These are phyloP conservation scores for Suhomyces anneliseae DNA, from an alignment of 1,139 yeast species.

Conservation along the genomic window DNA sequence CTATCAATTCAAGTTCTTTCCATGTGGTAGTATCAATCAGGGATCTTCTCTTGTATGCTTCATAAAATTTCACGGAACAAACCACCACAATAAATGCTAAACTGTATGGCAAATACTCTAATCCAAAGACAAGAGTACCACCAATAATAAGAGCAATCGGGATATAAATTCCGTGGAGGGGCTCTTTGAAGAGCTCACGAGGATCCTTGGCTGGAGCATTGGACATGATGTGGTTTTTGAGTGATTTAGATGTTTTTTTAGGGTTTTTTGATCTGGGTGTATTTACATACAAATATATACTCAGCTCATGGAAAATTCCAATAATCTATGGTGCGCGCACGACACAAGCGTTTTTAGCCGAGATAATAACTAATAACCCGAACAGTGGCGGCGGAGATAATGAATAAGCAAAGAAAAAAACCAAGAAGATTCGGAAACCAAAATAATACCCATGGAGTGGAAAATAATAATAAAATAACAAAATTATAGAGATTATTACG, in stretches of 20 bases:
- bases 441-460: too few relatives aligned
- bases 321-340: conserved; percentile 3
- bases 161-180: conserved; percentile 71
- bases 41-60: conserved; percentile 49
- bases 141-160: conserved; percentile 61
- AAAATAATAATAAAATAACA: too few relatives aligned
- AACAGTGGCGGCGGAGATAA: too few relatives aligned
- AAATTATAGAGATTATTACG: too few relatives aligned
- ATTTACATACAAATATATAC: background rate
- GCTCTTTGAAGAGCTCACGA: conserved; percentile 55
- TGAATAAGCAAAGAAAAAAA: too few relatives aligned
- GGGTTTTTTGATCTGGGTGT: too few relatives aligned
- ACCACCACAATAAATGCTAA: conserved; percentile 47
- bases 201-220: conserved; percentile 30
- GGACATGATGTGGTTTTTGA: background rate
- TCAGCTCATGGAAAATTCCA: background rate
- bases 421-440: background rate
- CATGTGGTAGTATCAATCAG: conserved; percentile 54
- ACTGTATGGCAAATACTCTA: conserved; percentile 51
- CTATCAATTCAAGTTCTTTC: conserved; percentile 66
- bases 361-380: too few relatives aligned
- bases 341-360: background rate
- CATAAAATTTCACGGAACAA: conserved; percentile 45
- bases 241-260: background rate
- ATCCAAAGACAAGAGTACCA: conserved; percentile 60